phyloP scores from a whole-genome alignment of 1,284 basidiomycete genomes.

The Inonotus hispidus region DNA sequence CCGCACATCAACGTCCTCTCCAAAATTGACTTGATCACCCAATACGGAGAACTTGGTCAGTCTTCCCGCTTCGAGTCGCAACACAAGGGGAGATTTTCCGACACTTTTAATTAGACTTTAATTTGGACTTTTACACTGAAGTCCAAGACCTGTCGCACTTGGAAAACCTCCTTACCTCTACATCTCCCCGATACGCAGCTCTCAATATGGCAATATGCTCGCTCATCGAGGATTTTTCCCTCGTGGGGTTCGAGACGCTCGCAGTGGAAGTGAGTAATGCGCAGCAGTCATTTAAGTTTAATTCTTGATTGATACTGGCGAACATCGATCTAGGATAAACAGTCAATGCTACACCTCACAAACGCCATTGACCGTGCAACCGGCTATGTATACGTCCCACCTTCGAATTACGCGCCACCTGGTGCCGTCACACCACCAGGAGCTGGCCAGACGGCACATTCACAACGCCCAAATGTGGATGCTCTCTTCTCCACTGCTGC shows the following conservation, averaged over 20 bases:
- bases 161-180: conserved; percentile 64
- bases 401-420: conserved; percentile 43
- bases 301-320: background rate
- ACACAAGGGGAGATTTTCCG: conserved; percentile 4
- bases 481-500: conserved; percentile 64
- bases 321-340: conserved; percentile 62
- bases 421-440: conserved; percentile 35
- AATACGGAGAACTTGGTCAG: conserved; percentile 84
- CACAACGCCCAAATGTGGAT: conserved; percentile 56
- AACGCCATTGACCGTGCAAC: conserved; percentile 83
- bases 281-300: background rate
- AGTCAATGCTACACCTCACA: conserved; percentile 85
- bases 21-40: conserved; percentile 86
- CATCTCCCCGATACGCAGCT: conserved; percentile 63
- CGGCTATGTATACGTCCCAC: conserved; percentile 81
- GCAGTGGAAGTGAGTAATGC: conserved; percentile 79
- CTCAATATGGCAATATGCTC: conserved; percentile 90
- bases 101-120: conserved; percentile 68
- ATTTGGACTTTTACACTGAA: conserved; percentile 97
- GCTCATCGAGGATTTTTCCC: conserved; percentile 89
- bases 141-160: conserved; percentile 94
- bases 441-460: conserved; percentile 36
- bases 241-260: conserved; percentile 95
- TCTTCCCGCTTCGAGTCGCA: conserved; percentile 20
- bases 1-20: conserved; percentile 97